These are phyloP conservation scores for Ceraceosorus guamensis DNA, from an alignment of 1,284 basidiomycete genomes.

Conservation along the genomic window DNA sequence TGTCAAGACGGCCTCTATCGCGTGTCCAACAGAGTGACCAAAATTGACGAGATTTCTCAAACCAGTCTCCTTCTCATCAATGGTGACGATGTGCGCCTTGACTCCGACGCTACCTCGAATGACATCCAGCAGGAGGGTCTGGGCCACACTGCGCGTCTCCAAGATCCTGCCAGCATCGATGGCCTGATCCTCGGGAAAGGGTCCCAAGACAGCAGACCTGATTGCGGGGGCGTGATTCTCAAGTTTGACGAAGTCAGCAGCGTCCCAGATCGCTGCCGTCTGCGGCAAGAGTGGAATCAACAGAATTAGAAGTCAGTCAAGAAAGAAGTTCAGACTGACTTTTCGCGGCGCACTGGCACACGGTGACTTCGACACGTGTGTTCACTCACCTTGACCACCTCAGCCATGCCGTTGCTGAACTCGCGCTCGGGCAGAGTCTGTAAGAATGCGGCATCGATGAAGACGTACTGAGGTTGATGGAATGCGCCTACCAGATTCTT, in stretches of 20 bases:
- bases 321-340: neutral
- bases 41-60: conserved; percentile 48
- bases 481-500: conserved; percentile 98
- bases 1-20: conserved; percentile 47
- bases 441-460: conserved; percentile 93
- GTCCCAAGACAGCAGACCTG: conserved; percentile 39
- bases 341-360: neutral
- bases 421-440: conserved; percentile 86
- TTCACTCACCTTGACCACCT: conserved; percentile 76
- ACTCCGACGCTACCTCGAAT: conserved; percentile 47
- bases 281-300: conserved; percentile 9
- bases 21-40: conserved; percentile 47
- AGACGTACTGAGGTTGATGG: conserved; percentile 95
- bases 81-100: conserved; percentile 47
- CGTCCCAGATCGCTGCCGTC: conserved; percentile 48
- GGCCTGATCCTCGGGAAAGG: conserved; percentile 21
- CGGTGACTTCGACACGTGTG: conserved; percentile 20
- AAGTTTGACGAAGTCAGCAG: conserved; percentile 45
- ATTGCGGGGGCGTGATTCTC: conserved; percentile 41
- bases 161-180: conserved; percentile 35
- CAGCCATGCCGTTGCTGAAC: conserved; percentile 97
- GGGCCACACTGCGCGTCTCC: conserved; percentile 34
- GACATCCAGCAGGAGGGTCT: conserved; percentile 45
- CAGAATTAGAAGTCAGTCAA: neutral
- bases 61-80: conserved; percentile 48